Base-by-base conservation (phyloP, 805 yeast genomes). In the Candida fluviatilis region DNA sequence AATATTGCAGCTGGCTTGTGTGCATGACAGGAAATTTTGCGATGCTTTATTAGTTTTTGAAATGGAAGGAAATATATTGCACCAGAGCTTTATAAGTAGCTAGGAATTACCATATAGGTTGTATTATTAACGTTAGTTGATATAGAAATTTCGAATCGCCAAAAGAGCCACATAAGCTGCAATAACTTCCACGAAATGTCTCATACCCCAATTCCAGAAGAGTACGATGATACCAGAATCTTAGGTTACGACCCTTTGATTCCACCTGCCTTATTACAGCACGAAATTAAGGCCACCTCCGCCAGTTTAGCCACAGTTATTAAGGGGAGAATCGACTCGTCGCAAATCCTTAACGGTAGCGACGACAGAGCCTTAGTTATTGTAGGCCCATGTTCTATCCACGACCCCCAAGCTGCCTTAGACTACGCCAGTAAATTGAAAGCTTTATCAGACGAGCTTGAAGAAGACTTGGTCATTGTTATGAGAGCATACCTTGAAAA, bases 401-500 rank as follows among this genome's bases (percentile, higher is more conserved):
- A 91, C 61, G 97, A 91, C 64, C 77, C 91, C 42, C 78, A 73
- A 30, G 84, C 93, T 35, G 98, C 98, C 25, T 67, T 85, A 55
- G 98, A 88, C 24, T 91, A 93, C 66, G 95, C 91, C 43, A 63
- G 62, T 27, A 75, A 82, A 48, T 73, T 91, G 50, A 76, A 78
- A 60, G 68, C 68, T 42, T 67, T 87, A 40, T 70, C 88, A 26
- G 84, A 80, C 26, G 86, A 85, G 61, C 75, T 86, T 46, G 63
- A 79, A 45, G 78, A 72, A 38, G 98, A 91, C 49, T 73, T 91
- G 40, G 84, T 82, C 39, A 76, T 91, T 42, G 77, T 91, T 47
- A 91, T 91, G 99, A 84, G 99, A 71, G 98, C 98, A 5, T 91
- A 91, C 75, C 75, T 91, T 51, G 99, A 91, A 69, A 91, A 91